Conservation (phyloP, 257 asterid genomes). For the Catharanthus roseus region DNA sequence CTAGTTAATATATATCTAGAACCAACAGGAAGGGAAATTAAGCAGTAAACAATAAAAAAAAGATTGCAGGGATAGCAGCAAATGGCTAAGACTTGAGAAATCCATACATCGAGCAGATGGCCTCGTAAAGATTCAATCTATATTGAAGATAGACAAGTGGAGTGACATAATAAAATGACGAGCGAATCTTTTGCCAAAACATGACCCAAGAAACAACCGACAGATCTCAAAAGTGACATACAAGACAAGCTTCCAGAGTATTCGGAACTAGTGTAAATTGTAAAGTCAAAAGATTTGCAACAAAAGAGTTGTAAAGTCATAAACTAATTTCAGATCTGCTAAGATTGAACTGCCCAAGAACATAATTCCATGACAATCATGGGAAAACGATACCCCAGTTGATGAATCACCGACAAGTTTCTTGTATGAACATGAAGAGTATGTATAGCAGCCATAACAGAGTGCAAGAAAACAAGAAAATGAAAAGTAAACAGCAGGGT, state of each 20-base stretch:
- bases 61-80: background rate
- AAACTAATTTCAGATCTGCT: background rate
- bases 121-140: background rate
- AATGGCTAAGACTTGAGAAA: background rate
- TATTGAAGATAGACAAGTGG: background rate
- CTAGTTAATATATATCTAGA: background rate
- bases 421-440: background rate
- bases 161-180: background rate
- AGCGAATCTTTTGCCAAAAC: background rate
- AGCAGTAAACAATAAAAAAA: background rate
- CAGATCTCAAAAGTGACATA: conserved; percentile 10
- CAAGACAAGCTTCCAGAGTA: background rate
- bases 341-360: background rate
- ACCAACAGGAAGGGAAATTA: background rate
- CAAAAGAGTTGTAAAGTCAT: background rate
- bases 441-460: background rate
- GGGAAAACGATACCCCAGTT: no score
- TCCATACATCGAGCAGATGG: background rate
- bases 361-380: background rate
- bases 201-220: background rate
- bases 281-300: background rate
- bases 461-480: background rate
- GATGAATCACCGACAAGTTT: background rate
- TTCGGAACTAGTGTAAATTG: background rate
- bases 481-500: no score